Evolutionary conservation across 2,329 filamentous ascomycete genomes (phyloP), one percentile per base, ranked within the genome.

Genomic region (Ilyonectria robusta): DNA sequence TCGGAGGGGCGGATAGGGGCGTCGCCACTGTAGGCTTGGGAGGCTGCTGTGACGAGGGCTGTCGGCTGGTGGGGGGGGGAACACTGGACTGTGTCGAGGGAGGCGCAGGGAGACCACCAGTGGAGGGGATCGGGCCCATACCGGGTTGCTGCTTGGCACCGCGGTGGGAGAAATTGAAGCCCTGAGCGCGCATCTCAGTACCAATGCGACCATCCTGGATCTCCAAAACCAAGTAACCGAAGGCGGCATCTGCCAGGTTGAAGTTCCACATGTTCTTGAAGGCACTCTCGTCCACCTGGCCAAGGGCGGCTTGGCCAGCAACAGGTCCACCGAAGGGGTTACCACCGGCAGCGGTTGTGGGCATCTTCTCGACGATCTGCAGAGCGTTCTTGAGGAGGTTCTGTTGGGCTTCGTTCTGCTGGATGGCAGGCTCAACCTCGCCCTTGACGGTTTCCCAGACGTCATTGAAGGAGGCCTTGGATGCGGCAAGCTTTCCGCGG

Each of bases 201-300:
- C 95, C 96, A 74, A 99, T 98, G 48, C 96, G 91, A 58, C 96
- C 96, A 77, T 94, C 93, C 78, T 99, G 96, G 67, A 99, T 92
- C 80, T 99, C 96, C 65, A 99, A 84, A 17, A 98, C 94, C 58
- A 99, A 87, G 87, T 94, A 99, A 68, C 96, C 96, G 80, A 98
- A 99, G 21, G 96, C 95, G 62, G 96, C 96, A 84, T 99, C 96
- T 33, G 96, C 96, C 72, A 99, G 83, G 81, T 98, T 98, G 84
- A 99, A 99, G 82, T 99, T 99, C 96, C 96, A 99, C 96, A 98
- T 98, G 81, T 99, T 99, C 86, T 99, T 99, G 88, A 99, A 99
- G 1, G 96, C 96, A 76, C 95, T 98, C 85, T 99, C 96, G 70
- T 99, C 96, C 19, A 99, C 94, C 77, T 97, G 93, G 35, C 96